Base-by-base conservation (phyloP, 2,329 filamentous ascomycete genomes). In the Leptodontidium sp. region DNA sequence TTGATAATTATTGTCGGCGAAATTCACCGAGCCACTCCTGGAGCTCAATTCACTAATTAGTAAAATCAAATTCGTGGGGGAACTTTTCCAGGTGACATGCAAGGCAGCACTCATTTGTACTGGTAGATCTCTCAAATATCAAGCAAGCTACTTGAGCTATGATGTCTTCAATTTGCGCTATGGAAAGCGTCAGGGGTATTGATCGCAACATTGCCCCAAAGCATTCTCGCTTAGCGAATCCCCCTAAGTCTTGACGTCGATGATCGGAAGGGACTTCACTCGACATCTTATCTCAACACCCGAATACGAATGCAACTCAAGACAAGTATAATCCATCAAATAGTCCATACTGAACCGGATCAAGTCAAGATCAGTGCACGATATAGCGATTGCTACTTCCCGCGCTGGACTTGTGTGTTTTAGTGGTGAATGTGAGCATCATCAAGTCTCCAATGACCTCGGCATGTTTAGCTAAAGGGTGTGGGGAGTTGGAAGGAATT, bases 361-460 rank as follows among this genome's bases (percentile, higher is more conserved):
- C 7, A 35, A n/a, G 15, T 8, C 15, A 55, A n/a, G 38, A 24
- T 43, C 35, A 8, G n/a, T 35, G n/a, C 55, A n/a, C n/a, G 8
- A 0, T 14, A 11, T 4, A 17, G 17, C 35, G n/a, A 49, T 58
- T 43, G 2, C 14, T 43, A 21, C 26, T 11, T 38, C 2, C 11
- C n/a, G 24, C 24, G 9, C 55, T 43, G 17, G 32, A 24, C 32
- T 43, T 35, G 35, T 5, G 5, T 58, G 12, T 58, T 32, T 62
- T 62, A 49, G 40, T 62, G 45, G 40, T 43, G 11, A 35, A 29
- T 64, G 35, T 64, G 32, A 52, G 62, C 62, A 64, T 64, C 62
- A 64, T 64, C 50, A 47, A 17, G 7, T n/a, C 17, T 11, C 17
- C 11, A 21, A 26, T 59, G 21, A 11, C 17, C 40, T 64, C 35